These are phyloP conservation scores for Chlorella sorokiniana DNA, from an alignment of 139 green algal species.

Conservation along the genomic window DNA sequence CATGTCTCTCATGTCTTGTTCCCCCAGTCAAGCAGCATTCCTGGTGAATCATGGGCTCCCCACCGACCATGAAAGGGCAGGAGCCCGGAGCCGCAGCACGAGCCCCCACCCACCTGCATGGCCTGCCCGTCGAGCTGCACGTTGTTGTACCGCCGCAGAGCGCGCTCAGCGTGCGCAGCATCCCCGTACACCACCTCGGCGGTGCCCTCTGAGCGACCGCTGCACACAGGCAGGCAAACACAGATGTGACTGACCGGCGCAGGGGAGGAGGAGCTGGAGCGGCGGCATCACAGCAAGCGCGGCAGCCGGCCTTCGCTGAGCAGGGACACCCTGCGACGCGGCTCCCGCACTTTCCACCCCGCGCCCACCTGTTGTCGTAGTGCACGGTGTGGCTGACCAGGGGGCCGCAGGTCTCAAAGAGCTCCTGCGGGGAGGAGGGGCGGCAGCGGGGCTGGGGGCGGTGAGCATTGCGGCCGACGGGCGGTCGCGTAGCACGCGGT, in stretches of 20 bases:
- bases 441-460: too few relatives aligned
- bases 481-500: neutral
- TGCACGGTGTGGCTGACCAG: conserved; percentile 46
- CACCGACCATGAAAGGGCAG: too few relatives aligned
- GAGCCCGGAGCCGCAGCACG: too few relatives aligned
- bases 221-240: conserved; percentile 18
- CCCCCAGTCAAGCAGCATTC: too few relatives aligned
- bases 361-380: conserved; percentile 51
- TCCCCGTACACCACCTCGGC: conserved; percentile 58
- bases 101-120: conserved; percentile 47
- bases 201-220: conserved; percentile 51
- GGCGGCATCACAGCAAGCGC: neutral
- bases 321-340: neutral
- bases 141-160: conserved; percentile 61
- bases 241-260: neutral
- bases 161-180: conserved; percentile 40
- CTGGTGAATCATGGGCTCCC: too few relatives aligned
- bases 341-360: neutral
- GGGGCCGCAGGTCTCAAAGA: conserved; percentile 52
- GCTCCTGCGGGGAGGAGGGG: conserved; percentile 42
- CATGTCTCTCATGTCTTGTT: too few relatives aligned
- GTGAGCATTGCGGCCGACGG: neutral
- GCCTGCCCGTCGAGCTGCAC: conserved; percentile 63
- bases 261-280: too few relatives aligned
- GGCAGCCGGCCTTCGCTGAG: too few relatives aligned